Evolutionary conservation across 1,284 basidiomycete species (phyloP).

Genomic region (Lignosus rhinocerotis): DNA sequence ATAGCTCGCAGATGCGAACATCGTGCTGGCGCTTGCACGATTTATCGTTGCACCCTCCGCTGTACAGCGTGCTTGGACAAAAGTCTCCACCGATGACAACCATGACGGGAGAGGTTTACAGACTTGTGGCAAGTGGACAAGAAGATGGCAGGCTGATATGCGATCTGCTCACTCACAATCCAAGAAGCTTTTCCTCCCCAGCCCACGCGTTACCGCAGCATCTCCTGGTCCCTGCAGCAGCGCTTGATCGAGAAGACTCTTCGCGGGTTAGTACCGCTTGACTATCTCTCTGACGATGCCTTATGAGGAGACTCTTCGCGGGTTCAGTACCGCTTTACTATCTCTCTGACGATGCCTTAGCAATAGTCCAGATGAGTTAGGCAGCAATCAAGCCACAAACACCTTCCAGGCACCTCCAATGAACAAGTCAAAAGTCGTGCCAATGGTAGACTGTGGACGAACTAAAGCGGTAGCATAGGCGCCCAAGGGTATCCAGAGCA

Average conservation of each 20-base stretch:
- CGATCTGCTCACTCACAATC: neutral
- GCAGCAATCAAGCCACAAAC: too few relatives aligned
- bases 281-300: too few relatives aligned
- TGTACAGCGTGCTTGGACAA: slow-evolving; percentile 16
- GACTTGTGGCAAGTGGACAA: neutral
- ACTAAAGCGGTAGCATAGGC: too few relatives aligned
- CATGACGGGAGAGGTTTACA: neutral
- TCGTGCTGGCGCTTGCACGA: slow-evolving; percentile 17
- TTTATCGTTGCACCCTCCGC: slow-evolving; percentile 8
- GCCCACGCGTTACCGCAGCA: neutral
- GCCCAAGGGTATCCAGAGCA: too few relatives aligned
- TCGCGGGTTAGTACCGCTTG: neutral
- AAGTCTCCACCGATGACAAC: neutral
- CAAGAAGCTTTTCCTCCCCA: too few relatives aligned
- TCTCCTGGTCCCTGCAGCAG: neutral
- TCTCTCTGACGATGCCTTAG: too few relatives aligned
- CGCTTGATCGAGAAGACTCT: neutral
- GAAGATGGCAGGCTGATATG: neutral
- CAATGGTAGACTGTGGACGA: too few relatives aligned
- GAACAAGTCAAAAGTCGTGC: too few relatives aligned
- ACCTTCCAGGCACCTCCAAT: too few relatives aligned
- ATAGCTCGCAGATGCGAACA: slow-evolving; percentile 18
- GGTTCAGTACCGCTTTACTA: too few relatives aligned
- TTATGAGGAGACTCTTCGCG: too few relatives aligned
- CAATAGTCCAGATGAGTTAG: neutral